Percentiles rank a stretch among this genome's conserved stretches.
These are phyloP conservation scores for Rhizopogon parksii DNA, from an alignment of 1,284 basidiomycete genomes.

Conservation along the genomic window DNA sequence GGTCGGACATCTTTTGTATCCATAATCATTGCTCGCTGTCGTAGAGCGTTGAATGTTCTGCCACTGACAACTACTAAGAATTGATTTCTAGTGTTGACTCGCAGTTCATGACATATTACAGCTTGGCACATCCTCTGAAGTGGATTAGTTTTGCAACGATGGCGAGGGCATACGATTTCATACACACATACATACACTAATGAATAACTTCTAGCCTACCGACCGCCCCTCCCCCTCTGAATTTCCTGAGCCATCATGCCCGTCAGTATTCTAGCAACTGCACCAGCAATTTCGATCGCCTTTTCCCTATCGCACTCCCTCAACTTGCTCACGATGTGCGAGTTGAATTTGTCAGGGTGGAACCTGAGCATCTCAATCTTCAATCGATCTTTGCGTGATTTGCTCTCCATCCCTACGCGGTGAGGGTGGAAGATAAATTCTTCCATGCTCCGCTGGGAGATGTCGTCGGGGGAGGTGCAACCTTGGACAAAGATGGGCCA, in stretches of 20 bases:
- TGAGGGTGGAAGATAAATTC: conserved; percentile 35
- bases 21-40: too few relatives aligned
- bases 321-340: conserved; percentile 37
- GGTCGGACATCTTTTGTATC: too few relatives aligned
- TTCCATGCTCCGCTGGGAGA: conserved; percentile 27
- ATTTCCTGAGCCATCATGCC: conserved; percentile 19
- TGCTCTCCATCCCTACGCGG: conserved; percentile 25
- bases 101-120: too few relatives aligned
- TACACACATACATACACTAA: neutral
- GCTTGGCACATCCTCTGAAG: too few relatives aligned
- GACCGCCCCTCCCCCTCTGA: neutral
- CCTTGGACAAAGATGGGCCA: conserved; percentile 36
- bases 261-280: conserved; percentile 39
- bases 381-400: conserved; percentile 31
- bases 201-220: neutral
- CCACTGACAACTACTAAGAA: too few relatives aligned
- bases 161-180: neutral
- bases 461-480: conserved; percentile 17
- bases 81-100: too few relatives aligned
- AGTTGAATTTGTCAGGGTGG: conserved; percentile 48
- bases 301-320: conserved; percentile 34
- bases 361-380: conserved; percentile 42
- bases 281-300: conserved; percentile 39
- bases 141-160: too few relatives aligned
- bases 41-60: too few relatives aligned